phyloP scores from a whole-genome alignment of 1,139 yeast genomes.

The Suhomyces bokatorum region DNA sequence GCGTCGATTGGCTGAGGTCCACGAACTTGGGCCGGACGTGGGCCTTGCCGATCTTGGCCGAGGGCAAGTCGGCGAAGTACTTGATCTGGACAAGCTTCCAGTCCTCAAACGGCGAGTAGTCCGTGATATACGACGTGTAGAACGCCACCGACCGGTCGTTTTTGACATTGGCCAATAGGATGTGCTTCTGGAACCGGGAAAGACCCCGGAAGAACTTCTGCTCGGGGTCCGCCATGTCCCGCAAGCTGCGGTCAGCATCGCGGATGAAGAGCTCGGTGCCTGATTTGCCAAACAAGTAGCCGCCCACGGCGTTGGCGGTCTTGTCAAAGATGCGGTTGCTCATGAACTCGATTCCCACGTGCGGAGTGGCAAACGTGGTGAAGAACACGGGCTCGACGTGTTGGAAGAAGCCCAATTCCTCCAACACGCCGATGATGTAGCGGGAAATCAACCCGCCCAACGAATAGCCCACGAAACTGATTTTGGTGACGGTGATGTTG shows the following conservation, averaged over 20 bases:
- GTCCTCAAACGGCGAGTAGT: slow-evolving; percentile 50
- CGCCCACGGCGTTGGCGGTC: slow-evolving; percentile 59
- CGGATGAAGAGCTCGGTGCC: slow-evolving; percentile 72
- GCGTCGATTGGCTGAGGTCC: slow-evolving; percentile 43
- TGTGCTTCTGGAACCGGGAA: slow-evolving; percentile 53
- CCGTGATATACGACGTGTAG: slow-evolving; percentile 53
- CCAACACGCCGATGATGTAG: slow-evolving; percentile 69
- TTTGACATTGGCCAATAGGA: slow-evolving; percentile 68
- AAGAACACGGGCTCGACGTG: slow-evolving; percentile 62
- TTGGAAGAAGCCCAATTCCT: slow-evolving; percentile 55
- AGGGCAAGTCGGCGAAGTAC: slow-evolving; percentile 40
- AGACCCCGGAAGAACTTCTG: slow-evolving; percentile 57
- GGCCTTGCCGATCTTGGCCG: slow-evolving; percentile 32
- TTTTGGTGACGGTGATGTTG: slow-evolving; percentile 35
- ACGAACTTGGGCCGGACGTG: slow-evolving; percentile 54
- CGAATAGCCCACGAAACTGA: slow-evolving; percentile 47
- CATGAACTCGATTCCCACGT: slow-evolving; percentile 67
- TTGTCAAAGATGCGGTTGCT: slow-evolving; percentile 41
- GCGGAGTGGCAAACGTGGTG: slow-evolving; percentile 90
- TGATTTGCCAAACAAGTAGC: slow-evolving; percentile 64
- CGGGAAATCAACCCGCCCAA: slow-evolving; percentile 50
- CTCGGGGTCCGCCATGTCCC: slow-evolving; percentile 56
- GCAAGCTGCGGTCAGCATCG: slow-evolving; percentile 46
- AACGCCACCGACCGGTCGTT: slow-evolving; percentile 68
- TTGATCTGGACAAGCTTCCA: slow-evolving; percentile 42